These are phyloP conservation scores for Suhomyces maxii DNA, from an alignment of 1,139 yeast genomes.

Conservation along the genomic window DNA sequence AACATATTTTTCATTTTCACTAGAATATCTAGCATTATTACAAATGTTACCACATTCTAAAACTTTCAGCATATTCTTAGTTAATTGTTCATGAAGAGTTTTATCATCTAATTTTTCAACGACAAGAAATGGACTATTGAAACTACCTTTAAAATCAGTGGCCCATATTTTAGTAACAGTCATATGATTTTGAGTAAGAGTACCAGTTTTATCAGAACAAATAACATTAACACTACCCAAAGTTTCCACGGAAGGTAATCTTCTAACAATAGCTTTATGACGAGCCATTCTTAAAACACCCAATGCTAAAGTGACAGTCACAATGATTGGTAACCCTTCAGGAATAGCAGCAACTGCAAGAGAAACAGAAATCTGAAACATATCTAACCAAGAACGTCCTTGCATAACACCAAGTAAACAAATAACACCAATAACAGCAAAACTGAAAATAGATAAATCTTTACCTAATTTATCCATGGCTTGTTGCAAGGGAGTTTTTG, in stretches of 20 bases:
- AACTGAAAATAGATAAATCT: conserved; percentile 79
- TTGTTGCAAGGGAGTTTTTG: conserved; percentile 90
- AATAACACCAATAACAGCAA: conserved; percentile 81
- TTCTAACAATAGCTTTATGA: conserved; percentile 86
- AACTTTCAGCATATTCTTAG: conserved; percentile 53
- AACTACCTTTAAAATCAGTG: conserved; percentile 61
- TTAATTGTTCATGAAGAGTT: conserved; percentile 44
- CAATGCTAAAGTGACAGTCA: conserved; percentile 90
- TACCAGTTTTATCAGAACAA: conserved; percentile 94
- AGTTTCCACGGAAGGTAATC: conserved; percentile 94
- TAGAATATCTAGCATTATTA: conserved; percentile 73
- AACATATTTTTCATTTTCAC: conserved; percentile 67
- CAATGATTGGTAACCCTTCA: conserved; percentile 95
- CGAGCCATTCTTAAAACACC: conserved; percentile 96
- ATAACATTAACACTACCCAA: conserved; percentile 93
- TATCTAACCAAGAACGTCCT: conserved; percentile 92
- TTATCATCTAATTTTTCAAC: conserved; percentile 46
- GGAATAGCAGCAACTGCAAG: conserved; percentile 98
- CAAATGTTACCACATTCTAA: conserved; percentile 75
- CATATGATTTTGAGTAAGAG: conserved; percentile 92
- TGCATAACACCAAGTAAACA: conserved; percentile 84
- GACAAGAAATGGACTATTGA: conserved; percentile 45
- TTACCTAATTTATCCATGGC: conserved; percentile 95
- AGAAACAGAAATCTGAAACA: conserved; percentile 96
- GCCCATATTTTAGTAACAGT: conserved; percentile 88